These are phyloP conservation scores for Lolium perenne DNA, from an alignment of 176 grass and related monocot genomes.

Conservation along the genomic window DNA sequence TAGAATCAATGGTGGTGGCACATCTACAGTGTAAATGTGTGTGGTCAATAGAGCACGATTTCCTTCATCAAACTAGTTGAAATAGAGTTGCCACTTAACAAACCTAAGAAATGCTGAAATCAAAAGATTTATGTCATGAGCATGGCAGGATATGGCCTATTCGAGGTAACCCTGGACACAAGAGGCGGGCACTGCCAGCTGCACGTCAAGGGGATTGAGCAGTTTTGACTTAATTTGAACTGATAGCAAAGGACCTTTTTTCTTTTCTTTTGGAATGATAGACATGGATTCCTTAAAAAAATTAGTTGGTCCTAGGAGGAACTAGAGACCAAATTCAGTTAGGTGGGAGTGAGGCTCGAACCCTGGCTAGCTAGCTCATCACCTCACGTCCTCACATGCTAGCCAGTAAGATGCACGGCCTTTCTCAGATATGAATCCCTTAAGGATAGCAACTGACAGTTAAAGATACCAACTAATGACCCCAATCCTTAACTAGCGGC, in stretches of 20 bases:
- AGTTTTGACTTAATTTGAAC: no score
- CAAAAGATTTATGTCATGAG: background rate
- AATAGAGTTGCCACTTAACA: constrained; percentile 1
- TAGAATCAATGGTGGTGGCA: background rate
- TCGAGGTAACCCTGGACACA: background rate
- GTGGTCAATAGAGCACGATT: background rate
- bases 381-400: background rate
- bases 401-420: background rate
- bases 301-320: background rate
- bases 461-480: no score
- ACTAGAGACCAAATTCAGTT: background rate
- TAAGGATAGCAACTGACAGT: background rate
- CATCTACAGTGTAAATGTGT: background rate
- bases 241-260: background rate
- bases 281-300: background rate
- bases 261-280: background rate
- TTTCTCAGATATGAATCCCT: background rate
- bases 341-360: background rate
- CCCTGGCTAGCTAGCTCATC: background rate
- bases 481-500: background rate
- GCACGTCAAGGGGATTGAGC: no score
- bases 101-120: background rate
- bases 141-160: background rate
- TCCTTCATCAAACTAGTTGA: background rate
- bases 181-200: no score